Conservation (phyloP, 2,329 filamentous ascomycete species). For the Neonectria magnoliae region DNA sequence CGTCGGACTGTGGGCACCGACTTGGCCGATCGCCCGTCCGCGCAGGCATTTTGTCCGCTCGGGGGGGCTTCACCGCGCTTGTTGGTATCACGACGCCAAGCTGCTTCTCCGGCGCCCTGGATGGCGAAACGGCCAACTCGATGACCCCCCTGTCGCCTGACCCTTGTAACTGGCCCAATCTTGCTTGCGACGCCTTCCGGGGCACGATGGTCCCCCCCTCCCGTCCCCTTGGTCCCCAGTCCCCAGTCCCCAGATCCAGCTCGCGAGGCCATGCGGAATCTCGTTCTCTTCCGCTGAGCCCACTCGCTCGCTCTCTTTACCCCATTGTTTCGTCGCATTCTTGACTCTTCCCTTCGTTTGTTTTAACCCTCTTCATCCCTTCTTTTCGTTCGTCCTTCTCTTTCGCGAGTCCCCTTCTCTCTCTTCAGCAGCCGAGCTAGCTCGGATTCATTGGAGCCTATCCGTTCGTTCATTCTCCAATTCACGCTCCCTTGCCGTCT, state of each 20-base stretch:
- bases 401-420: constrained; percentile 13
- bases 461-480: constrained; percentile 23
- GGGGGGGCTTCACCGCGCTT: constrained; percentile 17
- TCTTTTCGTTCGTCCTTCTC: constrained; percentile 33
- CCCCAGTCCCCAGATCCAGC: constrained; percentile 8
- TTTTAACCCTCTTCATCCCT: constrained; percentile 37
- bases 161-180: constrained; percentile 45
- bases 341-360: constrained; percentile 26
- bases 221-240: constrained; percentile 2
- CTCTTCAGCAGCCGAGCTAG: constrained; percentile 37
- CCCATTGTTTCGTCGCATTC: constrained; percentile 17
- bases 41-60: constrained; percentile 4
- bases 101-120: constrained; percentile 1
- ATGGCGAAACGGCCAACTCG: constrained; percentile 29
- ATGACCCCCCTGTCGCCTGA: constrained; percentile 37
- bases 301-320: constrained; percentile 1
- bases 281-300: constrained; percentile 11
- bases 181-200: constrained; percentile 36
- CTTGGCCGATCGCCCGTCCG: constrained; percentile 6
- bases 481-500: constrained; percentile 22
- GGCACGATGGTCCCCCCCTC: constrained; percentile 7
- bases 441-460: constrained; percentile 22
- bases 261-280: constrained; percentile 15
- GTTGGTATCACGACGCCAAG: constrained; percentile 20
- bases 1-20: constrained; percentile 9